Evolutionary conservation across 352 stramenopile species (phyloP).

Genomic region (Pythium apleroticum): DNA sequence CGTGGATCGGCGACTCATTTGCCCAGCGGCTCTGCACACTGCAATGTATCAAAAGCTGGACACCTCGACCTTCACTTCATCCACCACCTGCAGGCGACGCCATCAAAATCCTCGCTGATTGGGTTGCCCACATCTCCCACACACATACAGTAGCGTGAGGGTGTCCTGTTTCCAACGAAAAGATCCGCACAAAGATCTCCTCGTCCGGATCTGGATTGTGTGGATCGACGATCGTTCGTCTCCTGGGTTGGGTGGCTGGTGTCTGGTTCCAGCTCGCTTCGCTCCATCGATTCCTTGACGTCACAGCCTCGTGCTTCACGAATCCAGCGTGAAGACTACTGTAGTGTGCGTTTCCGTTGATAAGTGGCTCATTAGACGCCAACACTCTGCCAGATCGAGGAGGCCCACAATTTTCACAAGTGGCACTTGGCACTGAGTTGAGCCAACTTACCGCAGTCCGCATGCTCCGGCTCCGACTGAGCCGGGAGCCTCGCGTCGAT

Average conservation of each 20-base stretch:
- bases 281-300: not conserved
- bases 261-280: not conserved
- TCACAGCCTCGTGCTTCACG: not conserved
- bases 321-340: too few species aligned
- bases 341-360: too few species aligned
- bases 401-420: too few species aligned
- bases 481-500: not conserved
- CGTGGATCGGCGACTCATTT: not conserved
- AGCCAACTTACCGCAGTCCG: too few species aligned
- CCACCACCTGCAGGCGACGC: not conserved
- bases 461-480: too few species aligned
- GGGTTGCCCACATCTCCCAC: not conserved
- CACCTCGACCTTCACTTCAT: not conserved
- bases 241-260: not conserved
- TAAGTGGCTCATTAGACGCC: too few species aligned
- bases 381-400: too few species aligned
- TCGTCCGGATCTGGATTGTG: too few species aligned
- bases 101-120: not conserved
- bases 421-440: not conserved
- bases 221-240: too few species aligned
- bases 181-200: not conserved
- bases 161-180: not conserved
- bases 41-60: not conserved
- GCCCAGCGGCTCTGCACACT: not conserved
- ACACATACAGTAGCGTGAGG: not conserved